Percentiles rank a stretch among this genome's conserved stretches.
Evolutionary conservation across 2,329 filamentous ascomycete species (phyloP).

Genomic region (Spiromastix sp.): DNA sequence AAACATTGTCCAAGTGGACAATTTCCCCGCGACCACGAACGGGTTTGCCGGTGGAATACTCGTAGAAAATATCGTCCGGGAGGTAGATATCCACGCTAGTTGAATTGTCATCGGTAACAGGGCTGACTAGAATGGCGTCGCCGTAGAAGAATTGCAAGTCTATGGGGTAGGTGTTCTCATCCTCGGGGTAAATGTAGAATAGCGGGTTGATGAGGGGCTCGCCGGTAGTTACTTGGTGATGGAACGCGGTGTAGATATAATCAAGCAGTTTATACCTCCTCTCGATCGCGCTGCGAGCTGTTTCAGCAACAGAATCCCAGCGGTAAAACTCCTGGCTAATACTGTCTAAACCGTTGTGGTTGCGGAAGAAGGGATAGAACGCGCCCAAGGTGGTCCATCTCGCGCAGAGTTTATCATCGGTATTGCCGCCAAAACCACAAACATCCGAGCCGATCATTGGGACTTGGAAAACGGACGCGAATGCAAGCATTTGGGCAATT

Average conservation of each 20-base stretch:
- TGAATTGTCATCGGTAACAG: conserved; percentile 42
- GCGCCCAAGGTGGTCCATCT: conserved; percentile 67
- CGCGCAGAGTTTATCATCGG: conserved; percentile 58
- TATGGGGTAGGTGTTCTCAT: conserved; percentile 42
- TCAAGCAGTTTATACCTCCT: conserved; percentile 69
- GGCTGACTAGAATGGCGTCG: conserved; percentile 45
- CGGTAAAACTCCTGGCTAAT: conserved; percentile 64
- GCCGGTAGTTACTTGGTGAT: conserved; percentile 50
- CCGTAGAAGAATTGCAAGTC: conserved; percentile 52
- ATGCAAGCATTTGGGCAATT: conserved; percentile 50
- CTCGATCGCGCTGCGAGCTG: conserved; percentile 58
- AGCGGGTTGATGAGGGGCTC: conserved; percentile 58
- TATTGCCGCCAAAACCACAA: conserved; percentile 62
- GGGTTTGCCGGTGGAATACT: conserved; percentile 44
- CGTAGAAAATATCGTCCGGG: conserved; percentile 49
- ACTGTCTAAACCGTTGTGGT: conserved; percentile 50
- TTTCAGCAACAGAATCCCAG: conserved; percentile 53
- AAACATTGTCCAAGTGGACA: conserved; percentile 36
- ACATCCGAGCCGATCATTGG: conserved; percentile 63
- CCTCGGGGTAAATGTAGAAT: conserved; percentile 59
- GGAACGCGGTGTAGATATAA: conserved; percentile 66
- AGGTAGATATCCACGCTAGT: conserved; percentile 47
- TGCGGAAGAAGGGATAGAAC: conserved; percentile 66
- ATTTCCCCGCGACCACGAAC: conserved; percentile 37
- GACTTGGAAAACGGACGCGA: conserved; percentile 55